Base-by-base conservation (phyloP, 768 basidiomycete genomes). In the Hygrocybe coccinea region DNA sequence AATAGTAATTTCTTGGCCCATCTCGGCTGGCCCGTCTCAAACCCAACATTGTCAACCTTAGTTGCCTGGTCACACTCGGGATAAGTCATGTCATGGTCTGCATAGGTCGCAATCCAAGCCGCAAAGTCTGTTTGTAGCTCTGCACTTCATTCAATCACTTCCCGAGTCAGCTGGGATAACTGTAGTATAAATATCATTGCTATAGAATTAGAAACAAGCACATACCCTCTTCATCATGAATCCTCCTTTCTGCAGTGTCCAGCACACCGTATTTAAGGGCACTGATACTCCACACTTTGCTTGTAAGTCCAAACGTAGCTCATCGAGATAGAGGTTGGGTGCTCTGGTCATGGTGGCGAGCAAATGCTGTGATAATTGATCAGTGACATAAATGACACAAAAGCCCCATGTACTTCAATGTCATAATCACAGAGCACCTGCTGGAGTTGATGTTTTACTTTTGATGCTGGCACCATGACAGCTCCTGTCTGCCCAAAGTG, bases 11-110 rank as follows among this genome's bases (percentile, higher is more conserved):
- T n/a, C n/a, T n/a, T n/a, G n/a, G n/a, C n/a, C n/a, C n/a, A n/a
- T n/a, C n/a, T n/a, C 29, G 29, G 29, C 3, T 29, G 29, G 29
- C 29, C 29, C 29, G 29, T 1, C 69, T 10, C 38, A 53, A 12
- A 49, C 47, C 2, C 65, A 49, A 12, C 57, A 58, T 2, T n/a
- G n/a, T n/a, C n/a, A n/a, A n/a, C n/a, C n/a, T n/a, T n/a, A n/a
- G 60, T 54, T 8, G 64, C 69, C 5, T 56, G 57, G 2, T 64
- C 59, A 52, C 71, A 66, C 54, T 63, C 69, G 5, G 65, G 62
- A 73, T 65, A 7, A 67, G 64, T 43, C n/a, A n/a, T n/a, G n/a
- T 66, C 62, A 17, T 66, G 58, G 15, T 62, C 47, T 1, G 54
- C 57, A 50, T 61, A 66, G n/a, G 56, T 38, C 14, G 46, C 29